Conservation (phyloP, 2,329 filamentous ascomycete genomes). For the Clonostachys solani region DNA sequence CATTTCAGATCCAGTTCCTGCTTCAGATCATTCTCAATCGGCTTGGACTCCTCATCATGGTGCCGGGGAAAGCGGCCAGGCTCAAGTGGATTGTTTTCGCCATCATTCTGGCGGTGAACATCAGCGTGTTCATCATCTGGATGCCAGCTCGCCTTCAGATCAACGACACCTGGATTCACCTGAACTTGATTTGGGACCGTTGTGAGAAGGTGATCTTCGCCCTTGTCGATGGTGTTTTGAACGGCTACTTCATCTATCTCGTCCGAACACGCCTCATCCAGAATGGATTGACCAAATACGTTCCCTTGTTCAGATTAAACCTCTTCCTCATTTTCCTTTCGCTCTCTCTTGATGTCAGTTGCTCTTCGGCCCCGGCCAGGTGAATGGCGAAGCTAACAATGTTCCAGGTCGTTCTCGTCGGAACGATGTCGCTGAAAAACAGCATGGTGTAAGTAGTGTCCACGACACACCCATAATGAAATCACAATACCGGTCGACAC, state of each 20-base stretch:
- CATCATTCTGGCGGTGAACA: conserved; percentile 43
- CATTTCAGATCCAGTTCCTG: no score
- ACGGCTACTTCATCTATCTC: conserved; percentile 42
- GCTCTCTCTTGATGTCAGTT: conserved; percentile 3
- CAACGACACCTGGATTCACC: conserved; percentile 28
- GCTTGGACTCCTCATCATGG: no score
- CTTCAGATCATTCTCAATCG: no score
- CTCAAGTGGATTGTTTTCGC: conserved; percentile 19
- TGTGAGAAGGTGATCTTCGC: conserved; percentile 46
- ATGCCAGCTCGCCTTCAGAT: conserved; percentile 44
- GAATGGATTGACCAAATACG: conserved; percentile 43
- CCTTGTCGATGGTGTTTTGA: conserved; percentile 40
- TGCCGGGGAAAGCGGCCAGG: no score
- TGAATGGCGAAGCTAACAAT: no score
- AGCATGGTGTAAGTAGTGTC: conserved; percentile 12
- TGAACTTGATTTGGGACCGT: conserved; percentile 49
- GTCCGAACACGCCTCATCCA: conserved; percentile 38
- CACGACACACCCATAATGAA: no score
- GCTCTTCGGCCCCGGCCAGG: no score
- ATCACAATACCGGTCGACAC: no score
- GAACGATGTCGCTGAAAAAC: conserved; percentile 17
- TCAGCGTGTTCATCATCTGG: conserved; percentile 50
- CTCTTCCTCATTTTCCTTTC: conserved; percentile 14
- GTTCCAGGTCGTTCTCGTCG: conserved; percentile 11
- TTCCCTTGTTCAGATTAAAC: conserved; percentile 30